Conservation (phyloP, 768 basidiomycete species). For the Lactifluus volemus region DNA sequence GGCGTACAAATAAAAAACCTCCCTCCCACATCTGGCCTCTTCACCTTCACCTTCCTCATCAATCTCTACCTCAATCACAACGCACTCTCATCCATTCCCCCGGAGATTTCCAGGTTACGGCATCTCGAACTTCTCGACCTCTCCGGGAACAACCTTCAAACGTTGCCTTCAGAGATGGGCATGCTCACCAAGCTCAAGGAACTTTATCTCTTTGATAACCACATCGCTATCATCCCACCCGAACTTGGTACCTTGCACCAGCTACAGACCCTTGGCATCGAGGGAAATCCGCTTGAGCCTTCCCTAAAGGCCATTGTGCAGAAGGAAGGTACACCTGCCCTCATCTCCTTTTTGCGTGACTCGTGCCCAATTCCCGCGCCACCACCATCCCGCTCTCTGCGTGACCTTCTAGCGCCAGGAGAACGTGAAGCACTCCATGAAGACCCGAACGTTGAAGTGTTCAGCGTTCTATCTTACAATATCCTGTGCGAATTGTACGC, state of each 20-base stretch:
- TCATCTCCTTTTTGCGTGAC: constrained; percentile 90
- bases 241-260: constrained; percentile 90
- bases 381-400: constrained; percentile 79
- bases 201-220: constrained; percentile 93
- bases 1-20: constrained; percentile 90
- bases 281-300: constrained; percentile 91
- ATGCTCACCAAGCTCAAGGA: constrained; percentile 87
- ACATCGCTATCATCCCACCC: constrained; percentile 71
- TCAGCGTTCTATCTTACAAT: constrained; percentile 85
- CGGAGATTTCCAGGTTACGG: constrained; percentile 73
- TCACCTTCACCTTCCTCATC: constrained; percentile 86
- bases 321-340: constrained; percentile 87
- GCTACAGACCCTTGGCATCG: constrained; percentile 86
- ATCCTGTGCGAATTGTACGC: constrained; percentile 90
- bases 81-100: constrained; percentile 64
- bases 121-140: constrained; percentile 87
- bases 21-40: constrained; percentile 64
- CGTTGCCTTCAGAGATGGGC: constrained; percentile 81
- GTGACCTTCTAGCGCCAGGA: constrained; percentile 44
- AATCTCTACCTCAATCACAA: constrained; percentile 98
- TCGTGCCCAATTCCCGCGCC: constrained; percentile 73
- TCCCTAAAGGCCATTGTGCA: constrained; percentile 73
- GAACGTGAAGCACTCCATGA: constrained; percentile 50
- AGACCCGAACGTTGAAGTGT: constrained; percentile 66
- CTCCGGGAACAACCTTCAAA: constrained; percentile 74